Percentiles rank a stretch among this genome's conserved stretches.
Conservation (phyloP, 257 asterid genomes). For the Nicotiana tabacum region DNA sequence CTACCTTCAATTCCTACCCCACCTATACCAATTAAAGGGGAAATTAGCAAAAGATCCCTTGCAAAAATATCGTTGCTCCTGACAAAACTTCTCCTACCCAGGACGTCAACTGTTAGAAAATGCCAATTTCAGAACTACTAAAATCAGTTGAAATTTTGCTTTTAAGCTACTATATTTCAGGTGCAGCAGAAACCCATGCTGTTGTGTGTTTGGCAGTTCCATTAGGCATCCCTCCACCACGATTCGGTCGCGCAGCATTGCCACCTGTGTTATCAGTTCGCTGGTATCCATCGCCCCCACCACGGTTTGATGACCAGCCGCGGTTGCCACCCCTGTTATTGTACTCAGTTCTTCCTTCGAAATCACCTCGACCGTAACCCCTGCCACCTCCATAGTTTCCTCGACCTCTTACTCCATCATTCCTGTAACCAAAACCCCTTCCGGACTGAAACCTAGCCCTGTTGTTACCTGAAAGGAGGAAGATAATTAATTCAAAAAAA, state of each 20-base stretch:
- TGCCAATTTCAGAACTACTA: not conserved
- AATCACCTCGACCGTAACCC: slow-evolving; percentile 56
- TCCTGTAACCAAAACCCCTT: slow-evolving; percentile 68
- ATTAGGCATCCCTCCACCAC: slow-evolving; percentile 32
- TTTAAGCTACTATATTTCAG: not conserved
- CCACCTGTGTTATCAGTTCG: slow-evolving; percentile 35
- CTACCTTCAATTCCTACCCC: slow-evolving; percentile 27
- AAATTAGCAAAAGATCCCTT: not conserved
- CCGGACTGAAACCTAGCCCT: slow-evolving; percentile 67
- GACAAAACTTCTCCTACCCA: not conserved
- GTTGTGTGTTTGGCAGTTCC: slow-evolving; percentile 12
- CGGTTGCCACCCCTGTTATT: slow-evolving; percentile 54
- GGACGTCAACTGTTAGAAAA: not conserved
- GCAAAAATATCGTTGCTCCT: not conserved
- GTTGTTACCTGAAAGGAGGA: slow-evolving; percentile 33
- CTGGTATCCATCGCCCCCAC: slow-evolving; percentile 59
- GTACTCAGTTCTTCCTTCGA: slow-evolving; percentile 47
- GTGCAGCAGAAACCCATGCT: slow-evolving; percentile 6
- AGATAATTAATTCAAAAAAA: not conserved
- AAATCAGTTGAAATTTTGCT: not conserved
- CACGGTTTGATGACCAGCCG: slow-evolving; percentile 48
- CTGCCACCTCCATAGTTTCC: slow-evolving; percentile 69
- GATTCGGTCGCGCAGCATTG: slow-evolving; percentile 21
- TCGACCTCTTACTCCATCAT: slow-evolving; percentile 78
- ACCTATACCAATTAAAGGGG: slow-evolving; percentile 13